Evolutionary conservation across 2,329 filamentous ascomycete species (phyloP), one percentile per base, ranked within the genome.

Genomic region (Diaporthe sp.): DNA sequence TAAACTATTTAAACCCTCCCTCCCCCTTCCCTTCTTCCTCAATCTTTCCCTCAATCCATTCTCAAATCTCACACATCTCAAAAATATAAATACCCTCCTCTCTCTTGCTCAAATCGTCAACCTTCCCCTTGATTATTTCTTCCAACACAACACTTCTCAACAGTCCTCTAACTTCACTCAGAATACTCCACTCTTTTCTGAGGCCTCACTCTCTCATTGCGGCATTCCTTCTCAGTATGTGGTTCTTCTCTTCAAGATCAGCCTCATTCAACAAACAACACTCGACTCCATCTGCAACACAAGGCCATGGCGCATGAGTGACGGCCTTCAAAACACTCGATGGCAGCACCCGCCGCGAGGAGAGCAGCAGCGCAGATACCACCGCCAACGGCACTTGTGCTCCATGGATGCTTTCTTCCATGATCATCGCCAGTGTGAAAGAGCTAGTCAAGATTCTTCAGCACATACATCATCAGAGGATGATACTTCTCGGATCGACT

Each of bases 41-140:
- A 53, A 68, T 10, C 22, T 68, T 37, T 53, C 62, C 46, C 46
- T 67, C 22, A 17, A 37, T 37, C 22, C 31, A 25, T 67, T 67
- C 34, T 37, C 44, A 49, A 6, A 68, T 39, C 31, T 37, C 57
- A 9, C 60, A 39, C 4, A 49, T 19, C 42, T 65, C 10, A 25
- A 13, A 25, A 6, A 51, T 25, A 51, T 10, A 25, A 61, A 15
- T 46, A 7, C 12, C 61, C 28, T 31, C 7, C 22, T 1, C 19
- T 10, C 25, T 17, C 53, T 55, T 31, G 17, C 28, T 49, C 39
- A 34, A 4, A 19, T n/a, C 12, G 1, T 17, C 8, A 55, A 15
- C 17, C 15, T 31, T 17, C 53, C 15, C 17, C 15, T 31, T 15
- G 6, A 55, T 31, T 31, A 55, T 19, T 4, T 19, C 25, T 19